phyloP scores from a whole-genome alignment of 1,284 basidiomycete species.

The Puccinia coronata region DNA sequence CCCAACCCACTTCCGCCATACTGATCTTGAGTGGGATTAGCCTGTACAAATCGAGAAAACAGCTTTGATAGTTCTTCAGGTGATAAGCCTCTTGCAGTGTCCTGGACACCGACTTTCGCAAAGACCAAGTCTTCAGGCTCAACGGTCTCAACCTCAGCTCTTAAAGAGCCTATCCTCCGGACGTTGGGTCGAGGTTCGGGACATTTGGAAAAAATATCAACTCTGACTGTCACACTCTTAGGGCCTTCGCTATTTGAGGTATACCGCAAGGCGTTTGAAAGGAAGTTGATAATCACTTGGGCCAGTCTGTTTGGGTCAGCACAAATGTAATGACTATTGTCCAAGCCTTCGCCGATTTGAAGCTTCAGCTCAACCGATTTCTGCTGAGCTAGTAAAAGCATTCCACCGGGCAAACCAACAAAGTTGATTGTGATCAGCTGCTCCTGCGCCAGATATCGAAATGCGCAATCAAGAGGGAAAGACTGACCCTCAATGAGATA shows the following conservation, averaged over 20 bases:
- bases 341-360: slow-evolving; percentile 42
- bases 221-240: slow-evolving; percentile 34
- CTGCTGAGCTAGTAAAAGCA: slow-evolving; percentile 31
- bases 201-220: slow-evolving; percentile 36
- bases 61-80: slow-evolving; percentile 43
- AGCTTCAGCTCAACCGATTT: slow-evolving; percentile 38
- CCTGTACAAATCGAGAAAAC: slow-evolving; percentile 46
- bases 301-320: slow-evolving; percentile 47
- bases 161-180: slow-evolving; percentile 38
- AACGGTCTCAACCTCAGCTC: slow-evolving; percentile 20
- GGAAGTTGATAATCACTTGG: slow-evolving; percentile 47
- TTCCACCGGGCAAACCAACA: background rate
- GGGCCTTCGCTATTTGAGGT: slow-evolving; percentile 37
- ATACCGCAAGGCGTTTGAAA: slow-evolving; percentile 45
- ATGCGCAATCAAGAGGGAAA: background rate
- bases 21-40: slow-evolving; percentile 49
- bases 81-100: slow-evolving; percentile 45
- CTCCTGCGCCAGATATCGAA: background rate
- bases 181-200: slow-evolving; percentile 33
- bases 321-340: slow-evolving; percentile 26
- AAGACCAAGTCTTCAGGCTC: slow-evolving; percentile 17
- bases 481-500: slow-evolving; percentile 46
- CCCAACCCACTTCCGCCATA: slow-evolving; percentile 45
- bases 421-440: background rate
- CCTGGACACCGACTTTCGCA: slow-evolving; percentile 40